Percentiles rank a stretch among this genome's conserved stretches.
Conservation (phyloP, 352 stramenopile genomes). For the Globisporangium emineosum region DNA sequence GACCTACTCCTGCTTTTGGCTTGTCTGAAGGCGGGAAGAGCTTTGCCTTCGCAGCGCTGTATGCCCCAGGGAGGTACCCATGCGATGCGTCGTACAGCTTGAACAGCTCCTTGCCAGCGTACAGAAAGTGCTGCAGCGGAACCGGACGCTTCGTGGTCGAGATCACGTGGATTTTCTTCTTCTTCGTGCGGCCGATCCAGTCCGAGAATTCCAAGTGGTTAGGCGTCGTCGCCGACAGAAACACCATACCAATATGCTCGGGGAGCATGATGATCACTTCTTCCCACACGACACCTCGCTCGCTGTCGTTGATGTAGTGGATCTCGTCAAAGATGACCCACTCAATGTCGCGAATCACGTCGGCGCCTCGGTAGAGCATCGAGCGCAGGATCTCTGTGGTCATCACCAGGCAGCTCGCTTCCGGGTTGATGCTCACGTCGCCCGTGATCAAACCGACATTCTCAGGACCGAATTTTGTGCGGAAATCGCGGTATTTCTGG, state of each 20-base stretch:
- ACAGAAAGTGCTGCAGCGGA: constrained; percentile 95
- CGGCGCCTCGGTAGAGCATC: constrained; percentile 94
- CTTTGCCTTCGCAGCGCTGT: constrained; percentile 63
- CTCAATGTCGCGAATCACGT: constrained; percentile 97
- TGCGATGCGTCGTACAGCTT: constrained; percentile 64
- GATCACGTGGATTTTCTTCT: constrained; percentile 96
- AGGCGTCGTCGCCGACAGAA: constrained; percentile 97
- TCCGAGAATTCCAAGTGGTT: constrained; percentile 99
- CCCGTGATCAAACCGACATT: constrained; percentile 98
- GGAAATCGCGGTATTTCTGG: constrained; percentile 99
- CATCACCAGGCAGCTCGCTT: constrained; percentile 97
- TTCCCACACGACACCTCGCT: constrained; percentile 97
- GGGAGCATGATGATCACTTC: constrained; percentile 98
- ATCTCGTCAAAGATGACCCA: constrained; percentile 98
- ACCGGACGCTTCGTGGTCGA: constrained; percentile 96
- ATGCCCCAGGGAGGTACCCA: constrained; percentile 53
- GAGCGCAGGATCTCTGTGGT: constrained; percentile 97
- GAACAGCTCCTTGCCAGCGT: constrained; percentile 92
- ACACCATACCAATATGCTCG: constrained; percentile 96
- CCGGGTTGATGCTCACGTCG: constrained; percentile 95
- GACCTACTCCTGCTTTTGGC: constrained; percentile 27
- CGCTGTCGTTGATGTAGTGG: constrained; percentile 98
- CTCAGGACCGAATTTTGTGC: constrained; percentile 88
- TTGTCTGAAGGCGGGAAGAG: constrained; percentile 60
- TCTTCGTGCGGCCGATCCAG: constrained; percentile 98